These are phyloP conservation scores for Eucalyptus coolabah DNA, from an alignment of 345 rosid species.

Conservation along the genomic window DNA sequence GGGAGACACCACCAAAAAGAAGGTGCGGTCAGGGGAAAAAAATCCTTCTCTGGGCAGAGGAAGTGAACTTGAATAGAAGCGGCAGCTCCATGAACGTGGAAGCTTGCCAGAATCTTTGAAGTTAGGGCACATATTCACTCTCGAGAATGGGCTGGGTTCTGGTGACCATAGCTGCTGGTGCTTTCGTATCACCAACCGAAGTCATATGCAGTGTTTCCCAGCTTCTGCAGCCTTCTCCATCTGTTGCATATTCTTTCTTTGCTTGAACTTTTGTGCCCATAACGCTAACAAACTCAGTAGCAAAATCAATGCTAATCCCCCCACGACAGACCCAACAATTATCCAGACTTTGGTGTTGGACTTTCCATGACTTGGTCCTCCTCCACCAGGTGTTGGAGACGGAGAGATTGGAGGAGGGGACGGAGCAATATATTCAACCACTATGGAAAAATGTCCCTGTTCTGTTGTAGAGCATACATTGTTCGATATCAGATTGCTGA, in stretches of 20 bases:
- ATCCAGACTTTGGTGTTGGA: slow-evolving; percentile 36
- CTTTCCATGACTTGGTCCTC: not conserved
- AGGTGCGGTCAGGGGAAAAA: not conserved
- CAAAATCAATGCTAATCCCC: slow-evolving; percentile 47
- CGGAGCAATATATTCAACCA: slow-evolving; percentile 49
- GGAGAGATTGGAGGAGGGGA: slow-evolving; percentile 19
- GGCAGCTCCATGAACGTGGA: not conserved
- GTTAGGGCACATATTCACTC: slow-evolving; percentile 67
- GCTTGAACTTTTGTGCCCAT: slow-evolving; percentile 50
- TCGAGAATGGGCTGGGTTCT: slow-evolving; percentile 89
- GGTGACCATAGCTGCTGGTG: slow-evolving; percentile 71
- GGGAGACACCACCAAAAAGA: not conserved
- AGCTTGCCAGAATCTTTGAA: not conserved
- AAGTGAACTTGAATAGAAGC: not conserved
- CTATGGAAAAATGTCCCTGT: slow-evolving; percentile 88
- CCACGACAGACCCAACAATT: slow-evolving; percentile 67
- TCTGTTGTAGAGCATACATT: slow-evolving; percentile 40
- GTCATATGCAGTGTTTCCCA: slow-evolving; percentile 78
- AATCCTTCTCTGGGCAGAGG: not conserved
- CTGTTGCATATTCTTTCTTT: slow-evolving; percentile 49
- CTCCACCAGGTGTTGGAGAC: not conserved
- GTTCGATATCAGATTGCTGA: slow-evolving; percentile 37
- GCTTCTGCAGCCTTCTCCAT: slow-evolving; percentile 95
- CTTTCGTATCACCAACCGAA: slow-evolving; percentile 68
- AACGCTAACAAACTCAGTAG: slow-evolving; percentile 32